Conservation (phyloP, 495 filamentous ascomycete genomes). For the Acidiella bohemica region DNA sequence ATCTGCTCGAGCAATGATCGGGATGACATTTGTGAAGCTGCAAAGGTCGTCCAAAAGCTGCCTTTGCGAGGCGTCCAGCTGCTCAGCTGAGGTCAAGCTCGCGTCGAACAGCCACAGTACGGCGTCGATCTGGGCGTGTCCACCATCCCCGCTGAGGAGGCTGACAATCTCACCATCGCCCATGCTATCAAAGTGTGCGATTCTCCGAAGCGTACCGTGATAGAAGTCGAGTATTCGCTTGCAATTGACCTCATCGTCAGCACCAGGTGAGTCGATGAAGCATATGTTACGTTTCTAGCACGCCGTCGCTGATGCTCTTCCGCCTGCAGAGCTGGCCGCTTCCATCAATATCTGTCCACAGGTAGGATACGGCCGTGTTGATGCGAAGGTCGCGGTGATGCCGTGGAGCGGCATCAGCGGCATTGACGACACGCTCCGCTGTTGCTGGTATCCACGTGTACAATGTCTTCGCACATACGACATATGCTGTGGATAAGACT, state of each 20-base stretch:
- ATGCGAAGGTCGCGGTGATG: constrained; percentile 79
- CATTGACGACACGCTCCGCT: no score
- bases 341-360: constrained; percentile 89
- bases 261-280: constrained; percentile 65
- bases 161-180: constrained; percentile 63
- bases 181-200: constrained; percentile 42
- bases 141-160: constrained; percentile 72
- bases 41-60: constrained; percentile 33
- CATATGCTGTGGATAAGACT: constrained; percentile 87
- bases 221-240: constrained; percentile 62
- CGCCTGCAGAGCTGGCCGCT: constrained; percentile 53
- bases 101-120: constrained; percentile 60
- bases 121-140: constrained; percentile 77
- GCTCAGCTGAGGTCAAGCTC: constrained; percentile 26
- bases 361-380: constrained; percentile 77
- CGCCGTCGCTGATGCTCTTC: constrained; percentile 66
- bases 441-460: constrained; percentile 41
- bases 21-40: constrained; percentile 74
- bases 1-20: constrained; percentile 71
- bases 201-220: constrained; percentile 55
- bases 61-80: neutral
- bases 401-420: no score
- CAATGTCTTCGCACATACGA: constrained; percentile 89
- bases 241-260: constrained; percentile 42
- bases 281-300: constrained; percentile 88